Percentiles rank a stretch among this genome's conserved stretches.
These are phyloP conservation scores for Stramenopiles sp. DNA, from an alignment of 352 stramenopile species.

Conservation along the genomic window DNA sequence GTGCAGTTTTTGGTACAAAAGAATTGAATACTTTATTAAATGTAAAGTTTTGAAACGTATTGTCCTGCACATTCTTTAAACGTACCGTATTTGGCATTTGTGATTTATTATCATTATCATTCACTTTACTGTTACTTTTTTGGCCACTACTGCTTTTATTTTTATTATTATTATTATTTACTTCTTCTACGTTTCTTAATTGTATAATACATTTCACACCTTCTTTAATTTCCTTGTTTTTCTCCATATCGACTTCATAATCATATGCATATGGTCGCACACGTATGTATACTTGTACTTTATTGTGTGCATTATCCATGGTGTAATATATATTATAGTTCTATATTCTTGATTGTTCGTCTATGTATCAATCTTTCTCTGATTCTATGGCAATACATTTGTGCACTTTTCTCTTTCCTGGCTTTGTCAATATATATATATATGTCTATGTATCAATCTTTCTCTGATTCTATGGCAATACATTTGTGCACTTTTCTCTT, in stretches of 20 bases:
- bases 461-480: too few relatives aligned
- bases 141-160: not conserved
- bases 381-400: too few relatives aligned
- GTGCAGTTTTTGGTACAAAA: not conserved
- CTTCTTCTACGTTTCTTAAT: not conserved
- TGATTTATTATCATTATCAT: not conserved
- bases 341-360: too few relatives aligned
- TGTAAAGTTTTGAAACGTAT: not conserved
- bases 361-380: too few relatives aligned
- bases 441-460: too few relatives aligned
- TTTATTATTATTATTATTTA: too few relatives aligned
- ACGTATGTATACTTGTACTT: not conserved
- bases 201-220: not conserved
- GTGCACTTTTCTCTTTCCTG: too few relatives aligned
- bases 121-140: not conserved
- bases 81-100: not conserved
- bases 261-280: not conserved
- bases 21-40: not conserved
- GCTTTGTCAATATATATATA: too few relatives aligned
- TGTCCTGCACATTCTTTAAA: not conserved
- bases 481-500: too few relatives aligned
- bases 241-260: not conserved
- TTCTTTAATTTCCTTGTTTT: not conserved
- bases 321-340: too few relatives aligned
- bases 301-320: not conserved